Percentiles rank a stretch among this genome's conserved stretches.
phyloP scores from a whole-genome alignment of 2,329 filamentous ascomycete genomes.

The Uncinocarpus reesii region DNA sequence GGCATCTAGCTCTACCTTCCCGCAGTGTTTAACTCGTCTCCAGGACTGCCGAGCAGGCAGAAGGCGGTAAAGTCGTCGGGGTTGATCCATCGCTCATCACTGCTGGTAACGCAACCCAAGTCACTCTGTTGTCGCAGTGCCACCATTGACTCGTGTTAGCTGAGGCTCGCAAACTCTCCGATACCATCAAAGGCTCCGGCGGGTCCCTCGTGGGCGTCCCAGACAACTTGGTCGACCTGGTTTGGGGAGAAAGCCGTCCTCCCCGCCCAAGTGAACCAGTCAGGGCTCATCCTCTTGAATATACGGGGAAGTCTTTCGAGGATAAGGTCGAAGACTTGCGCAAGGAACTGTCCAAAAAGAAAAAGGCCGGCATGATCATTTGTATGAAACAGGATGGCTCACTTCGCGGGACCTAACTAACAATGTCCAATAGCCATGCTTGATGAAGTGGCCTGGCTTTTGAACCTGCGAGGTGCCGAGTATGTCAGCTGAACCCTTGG shows the following conservation, averaged over 20 bases:
- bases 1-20: background rate
- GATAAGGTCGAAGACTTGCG: constrained; percentile 76
- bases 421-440: constrained; percentile 53
- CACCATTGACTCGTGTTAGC: constrained; percentile 27
- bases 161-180: constrained; percentile 63
- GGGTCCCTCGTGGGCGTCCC: constrained; percentile 62
- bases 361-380: constrained; percentile 73
- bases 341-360: constrained; percentile 87
- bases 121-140: no score
- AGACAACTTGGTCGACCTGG: constrained; percentile 76
- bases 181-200: constrained; percentile 79
- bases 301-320: constrained; percentile 70
- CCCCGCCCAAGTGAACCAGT: constrained; percentile 64
- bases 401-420: background rate
- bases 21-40: constrained; percentile 12
- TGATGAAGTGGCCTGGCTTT: constrained; percentile 97
- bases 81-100: constrained; percentile 85
- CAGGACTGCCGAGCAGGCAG: constrained; percentile 66
- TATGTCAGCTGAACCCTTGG: constrained; percentile 26
- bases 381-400: constrained; percentile 37
- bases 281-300: constrained; percentile 59
- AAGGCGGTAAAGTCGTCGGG: constrained; percentile 75
- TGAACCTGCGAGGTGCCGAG: constrained; percentile 89
- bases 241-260: constrained; percentile 73
- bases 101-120: constrained; percentile 46